Conservation (phyloP, 2,329 filamentous ascomycete species). For the Hymenoscyphus occultus region DNA sequence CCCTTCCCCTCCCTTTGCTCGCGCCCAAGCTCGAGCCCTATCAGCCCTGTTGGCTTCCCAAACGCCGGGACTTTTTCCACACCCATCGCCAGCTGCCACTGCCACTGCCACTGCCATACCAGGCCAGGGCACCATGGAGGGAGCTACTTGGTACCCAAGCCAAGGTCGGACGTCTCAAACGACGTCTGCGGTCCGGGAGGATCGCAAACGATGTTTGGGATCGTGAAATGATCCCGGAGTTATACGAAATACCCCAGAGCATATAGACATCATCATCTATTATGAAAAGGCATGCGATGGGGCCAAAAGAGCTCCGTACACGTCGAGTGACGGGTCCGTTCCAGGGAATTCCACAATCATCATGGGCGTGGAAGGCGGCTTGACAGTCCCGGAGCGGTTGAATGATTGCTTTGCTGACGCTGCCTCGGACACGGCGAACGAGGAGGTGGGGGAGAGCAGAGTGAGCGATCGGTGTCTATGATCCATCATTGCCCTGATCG, state of each 20-base stretch:
- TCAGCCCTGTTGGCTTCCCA: neutral
- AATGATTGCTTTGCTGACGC: constrained; percentile 4
- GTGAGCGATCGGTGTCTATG: neutral
- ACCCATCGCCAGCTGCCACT: neutral
- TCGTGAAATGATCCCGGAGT: neutral
- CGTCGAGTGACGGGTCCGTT: neutral
- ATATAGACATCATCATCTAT: constrained; percentile 3
- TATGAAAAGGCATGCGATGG: neutral
- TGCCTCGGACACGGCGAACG: neutral
- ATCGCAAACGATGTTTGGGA: neutral
- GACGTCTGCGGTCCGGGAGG: neutral
- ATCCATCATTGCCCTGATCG: neutral
- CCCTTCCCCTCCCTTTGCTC: neutral
- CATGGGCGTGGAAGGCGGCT: constrained; percentile 3
- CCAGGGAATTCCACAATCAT: neutral
- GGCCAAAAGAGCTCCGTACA: neutral
- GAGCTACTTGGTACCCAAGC: neutral
- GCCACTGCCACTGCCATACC: constrained; percentile 1
- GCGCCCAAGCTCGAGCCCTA: constrained; percentile 1
- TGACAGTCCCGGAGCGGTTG: neutral
- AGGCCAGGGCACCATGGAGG: neutral
- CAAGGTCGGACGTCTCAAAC: neutral
- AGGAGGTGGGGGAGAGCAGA: neutral
- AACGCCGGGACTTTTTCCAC: neutral
- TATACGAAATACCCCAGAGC: neutral